Evolutionary conservation across 192 early-diverging fungal species (phyloP).

Genomic region (Coemansia reversa): DNA sequence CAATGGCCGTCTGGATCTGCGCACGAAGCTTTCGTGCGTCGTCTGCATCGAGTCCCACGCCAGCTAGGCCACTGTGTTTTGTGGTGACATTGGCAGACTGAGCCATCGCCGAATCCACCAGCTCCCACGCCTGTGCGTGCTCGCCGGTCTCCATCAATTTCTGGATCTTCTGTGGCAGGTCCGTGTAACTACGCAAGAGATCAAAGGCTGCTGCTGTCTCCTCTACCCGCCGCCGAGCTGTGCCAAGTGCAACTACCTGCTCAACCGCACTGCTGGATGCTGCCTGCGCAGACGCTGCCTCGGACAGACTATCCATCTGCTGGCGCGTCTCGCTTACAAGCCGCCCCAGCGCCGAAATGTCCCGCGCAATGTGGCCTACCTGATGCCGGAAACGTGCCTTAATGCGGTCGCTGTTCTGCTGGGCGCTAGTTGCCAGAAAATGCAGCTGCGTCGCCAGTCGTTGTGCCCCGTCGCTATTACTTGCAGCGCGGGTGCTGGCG

Average conservation of each 20-base stretch:
- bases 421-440: conserved; percentile 42
- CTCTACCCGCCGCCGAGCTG: conserved; percentile 18
- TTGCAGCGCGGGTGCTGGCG: background rate
- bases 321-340: conserved; percentile 33
- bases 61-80: background rate
- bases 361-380: conserved; percentile 36
- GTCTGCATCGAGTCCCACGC: conserved; percentile 4
- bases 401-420: conserved; percentile 48
- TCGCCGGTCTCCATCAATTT: conserved; percentile 28
- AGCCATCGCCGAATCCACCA: conserved; percentile 7
- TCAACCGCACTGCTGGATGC: conserved; percentile 22
- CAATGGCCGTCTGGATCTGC: conserved; percentile 14
- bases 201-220: conserved; percentile 29
- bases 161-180: conserved; percentile 35
- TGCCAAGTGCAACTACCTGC: conserved; percentile 26
- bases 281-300: conserved; percentile 17
- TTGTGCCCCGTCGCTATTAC: conserved; percentile 22
- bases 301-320: conserved; percentile 13
- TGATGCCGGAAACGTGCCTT: conserved; percentile 51
- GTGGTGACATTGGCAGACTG: background rate
- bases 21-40: conserved; percentile 1
- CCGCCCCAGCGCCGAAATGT: conserved; percentile 29
- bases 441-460: conserved; percentile 46
- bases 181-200: conserved; percentile 30
- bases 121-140: conserved; percentile 33